These are phyloP conservation scores for Pseudogymnoascus sp. DNA, from an alignment of 2,329 filamentous ascomycete genomes.

Conservation along the genomic window DNA sequence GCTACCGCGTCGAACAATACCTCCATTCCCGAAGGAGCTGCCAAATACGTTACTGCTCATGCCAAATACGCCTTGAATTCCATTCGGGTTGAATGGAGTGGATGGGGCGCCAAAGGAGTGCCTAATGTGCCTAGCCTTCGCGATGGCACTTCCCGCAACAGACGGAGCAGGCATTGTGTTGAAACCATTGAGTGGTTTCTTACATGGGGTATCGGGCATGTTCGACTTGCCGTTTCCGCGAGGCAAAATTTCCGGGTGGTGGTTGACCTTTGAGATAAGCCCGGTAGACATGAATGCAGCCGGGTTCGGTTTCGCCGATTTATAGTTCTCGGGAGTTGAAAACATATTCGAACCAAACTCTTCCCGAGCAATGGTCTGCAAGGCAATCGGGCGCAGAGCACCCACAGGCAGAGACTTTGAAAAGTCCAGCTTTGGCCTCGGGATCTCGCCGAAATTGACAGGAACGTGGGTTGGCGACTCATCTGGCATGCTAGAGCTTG, in stretches of 20 bases:
- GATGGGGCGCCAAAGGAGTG: conserved; percentile 73
- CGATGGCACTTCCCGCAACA: conserved; percentile 50
- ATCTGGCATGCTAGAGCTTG: conserved; percentile 67
- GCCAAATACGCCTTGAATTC: conserved; percentile 42
- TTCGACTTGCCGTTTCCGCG: conserved; percentile 50
- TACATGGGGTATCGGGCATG: conserved; percentile 94
- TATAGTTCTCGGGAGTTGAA: conserved; percentile 70
- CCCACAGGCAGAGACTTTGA: conserved; percentile 70
- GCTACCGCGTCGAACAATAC: conserved; percentile 49
- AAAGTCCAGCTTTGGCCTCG: conserved; percentile 50
- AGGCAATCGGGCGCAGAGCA: conserved; percentile 42
- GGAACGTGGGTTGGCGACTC: conserved; percentile 62
- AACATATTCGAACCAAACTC: conserved; percentile 43
- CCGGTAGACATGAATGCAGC: conserved; percentile 92
- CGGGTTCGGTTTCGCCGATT: conserved; percentile 66
- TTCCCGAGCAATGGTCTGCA: conserved; percentile 35
- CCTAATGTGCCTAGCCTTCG: conserved; percentile 55
- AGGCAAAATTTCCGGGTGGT: conserved; percentile 61
- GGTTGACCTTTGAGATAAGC: conserved; percentile 88
- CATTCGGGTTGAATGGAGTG: conserved; percentile 67
- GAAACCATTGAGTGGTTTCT: conserved; percentile 68
- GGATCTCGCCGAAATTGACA: conserved; percentile 44
- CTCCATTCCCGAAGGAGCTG: conserved; percentile 39
- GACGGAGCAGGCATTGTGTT: conserved; percentile 53
- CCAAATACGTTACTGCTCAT: conserved; percentile 56